A percentile compares a stretch with the other conserved stretches of the same genome.
These are phyloP conservation scores for Gloeostereum incarnatum DNA, from an alignment of 768 basidiomycete genomes.

Conservation along the genomic window DNA sequence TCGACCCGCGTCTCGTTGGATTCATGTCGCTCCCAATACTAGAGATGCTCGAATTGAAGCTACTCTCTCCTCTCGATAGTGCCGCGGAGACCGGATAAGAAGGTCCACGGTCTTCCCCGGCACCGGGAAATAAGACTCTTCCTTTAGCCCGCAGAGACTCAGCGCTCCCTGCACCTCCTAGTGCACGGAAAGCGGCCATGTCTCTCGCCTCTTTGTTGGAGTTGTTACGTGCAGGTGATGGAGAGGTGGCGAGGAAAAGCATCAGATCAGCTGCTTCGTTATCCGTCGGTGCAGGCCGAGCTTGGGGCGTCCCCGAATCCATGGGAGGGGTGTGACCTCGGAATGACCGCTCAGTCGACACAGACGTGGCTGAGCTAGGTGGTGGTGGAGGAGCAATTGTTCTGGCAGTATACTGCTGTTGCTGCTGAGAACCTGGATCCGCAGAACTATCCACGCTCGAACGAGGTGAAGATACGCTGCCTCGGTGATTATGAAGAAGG, in stretches of 20 bases:
- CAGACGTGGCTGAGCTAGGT: slow-evolving; percentile 29
- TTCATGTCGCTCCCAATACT: slow-evolving; percentile 27
- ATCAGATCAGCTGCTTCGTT: slow-evolving; percentile 84
- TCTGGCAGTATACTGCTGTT: slow-evolving; percentile 60
- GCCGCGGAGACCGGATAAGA: neutral
- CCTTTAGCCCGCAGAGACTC: slow-evolving; percentile 49
- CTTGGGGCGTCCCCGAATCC: slow-evolving; percentile 23
- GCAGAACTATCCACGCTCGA: slow-evolving; percentile 62
- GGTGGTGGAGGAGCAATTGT: slow-evolving; percentile 30
- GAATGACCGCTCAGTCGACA: slow-evolving; percentile 18
- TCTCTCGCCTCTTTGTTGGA: slow-evolving; percentile 46
- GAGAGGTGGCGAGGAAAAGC: slow-evolving; percentile 78
- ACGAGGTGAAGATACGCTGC: slow-evolving; percentile 58
- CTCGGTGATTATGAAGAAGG: slow-evolving; percentile 51
- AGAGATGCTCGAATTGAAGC: slow-evolving; percentile 33
- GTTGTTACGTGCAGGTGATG: slow-evolving; percentile 67
- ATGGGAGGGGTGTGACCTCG: slow-evolving; percentile 31
- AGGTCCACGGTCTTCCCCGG: neutral
- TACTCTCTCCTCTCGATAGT: slow-evolving; percentile 25
- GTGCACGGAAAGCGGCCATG: slow-evolving; percentile 42
- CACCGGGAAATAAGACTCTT: slow-evolving; percentile 59
- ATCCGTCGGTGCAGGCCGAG: slow-evolving; percentile 52
- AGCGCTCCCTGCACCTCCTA: slow-evolving; percentile 33
- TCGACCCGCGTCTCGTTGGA: slow-evolving; percentile 1
- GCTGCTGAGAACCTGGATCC: slow-evolving; percentile 55